Conservation (phyloP, 345 rosid species). For the Mangifera indica region DNA sequence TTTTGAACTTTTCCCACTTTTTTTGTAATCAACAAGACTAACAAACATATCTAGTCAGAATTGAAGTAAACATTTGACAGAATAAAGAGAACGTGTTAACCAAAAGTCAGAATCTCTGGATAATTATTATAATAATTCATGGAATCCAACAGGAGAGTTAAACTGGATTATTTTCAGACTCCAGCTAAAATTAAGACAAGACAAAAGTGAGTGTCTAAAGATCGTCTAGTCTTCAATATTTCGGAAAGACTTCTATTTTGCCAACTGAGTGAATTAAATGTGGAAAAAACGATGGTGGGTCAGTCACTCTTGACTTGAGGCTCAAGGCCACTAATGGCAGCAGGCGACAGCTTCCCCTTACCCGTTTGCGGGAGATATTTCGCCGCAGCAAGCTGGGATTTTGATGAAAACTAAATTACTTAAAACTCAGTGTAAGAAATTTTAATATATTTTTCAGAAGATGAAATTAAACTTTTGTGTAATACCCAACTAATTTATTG, state of each 20-base stretch:
- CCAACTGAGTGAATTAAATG: conserved; percentile 3
- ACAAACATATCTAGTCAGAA: background rate
- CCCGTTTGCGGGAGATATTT: too few species aligned
- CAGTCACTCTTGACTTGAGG: background rate
- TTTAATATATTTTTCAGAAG: too few species aligned
- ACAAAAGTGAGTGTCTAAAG: background rate
- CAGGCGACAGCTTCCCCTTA: too few species aligned
- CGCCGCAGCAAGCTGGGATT: too few species aligned
- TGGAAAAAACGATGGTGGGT: background rate
- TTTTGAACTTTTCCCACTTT: background rate
- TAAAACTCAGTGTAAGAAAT: too few species aligned
- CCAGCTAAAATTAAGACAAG: background rate
- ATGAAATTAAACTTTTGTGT: too few species aligned
- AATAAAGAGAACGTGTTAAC: background rate
- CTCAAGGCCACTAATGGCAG: background rate
- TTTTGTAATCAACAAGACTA: background rate
- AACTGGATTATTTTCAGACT: background rate
- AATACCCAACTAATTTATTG: too few species aligned
- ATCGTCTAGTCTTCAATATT: too few species aligned
- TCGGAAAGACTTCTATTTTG: background rate
- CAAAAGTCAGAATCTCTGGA: conserved; percentile 17
- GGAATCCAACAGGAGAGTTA: background rate
- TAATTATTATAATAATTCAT: background rate
- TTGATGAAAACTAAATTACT: too few species aligned
- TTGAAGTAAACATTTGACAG: conserved; percentile 4